Evolutionary conservation across 1,284 basidiomycete species (phyloP), one percentile per base, ranked within the genome.

Genomic region (Microbotryomycetes sp.): DNA sequence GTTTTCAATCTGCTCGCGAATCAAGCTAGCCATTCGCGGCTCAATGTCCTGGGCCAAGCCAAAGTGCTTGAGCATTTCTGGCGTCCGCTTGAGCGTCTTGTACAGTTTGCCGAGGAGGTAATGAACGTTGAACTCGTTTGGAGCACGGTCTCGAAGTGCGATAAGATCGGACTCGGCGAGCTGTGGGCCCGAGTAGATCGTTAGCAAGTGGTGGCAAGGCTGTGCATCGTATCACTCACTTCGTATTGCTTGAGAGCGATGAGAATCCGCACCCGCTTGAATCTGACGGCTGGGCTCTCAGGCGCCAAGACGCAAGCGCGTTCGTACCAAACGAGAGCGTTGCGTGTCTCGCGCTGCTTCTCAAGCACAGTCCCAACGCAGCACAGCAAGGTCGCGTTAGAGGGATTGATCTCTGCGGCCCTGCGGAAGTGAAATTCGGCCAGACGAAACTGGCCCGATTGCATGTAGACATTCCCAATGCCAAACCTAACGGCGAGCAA

Each of bases 101-200:
- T 92, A 93, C 64, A 87, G 86, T 77, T 88, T 89, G 31, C 90
- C 92, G n/a, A 97, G 83, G 75, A 94, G 85, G 81, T 93, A 93
- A 64, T 92, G 84, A 56, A 97, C 88, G 76, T 94, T 93, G 61
- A 90, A 87, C 79, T 97, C 92, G 74, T 92, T 89, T 13, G 92
- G 91, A 30, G 90, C 88, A 61, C 83, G 79, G 72, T 84, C 85
- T 66, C 85, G 81, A 52, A 97, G 82, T 59, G 81, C 79, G 76
- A 89, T 84, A 68, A 97, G 81, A 73, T 90, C 88, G 63, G 81
- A 75, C 52, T 91, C 82, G 21, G 92, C 90, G 57, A 80, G 79
- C 89, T 92, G 78, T 65, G 52, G 18, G 9, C 35, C n/a, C 55
- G 67, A 72, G 59, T 62, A 35, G 29, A 35, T 5, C n/a, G 30